Base-by-base conservation (phyloP, 768 basidiomycete species). In the Tulasnella sp. region DNA sequence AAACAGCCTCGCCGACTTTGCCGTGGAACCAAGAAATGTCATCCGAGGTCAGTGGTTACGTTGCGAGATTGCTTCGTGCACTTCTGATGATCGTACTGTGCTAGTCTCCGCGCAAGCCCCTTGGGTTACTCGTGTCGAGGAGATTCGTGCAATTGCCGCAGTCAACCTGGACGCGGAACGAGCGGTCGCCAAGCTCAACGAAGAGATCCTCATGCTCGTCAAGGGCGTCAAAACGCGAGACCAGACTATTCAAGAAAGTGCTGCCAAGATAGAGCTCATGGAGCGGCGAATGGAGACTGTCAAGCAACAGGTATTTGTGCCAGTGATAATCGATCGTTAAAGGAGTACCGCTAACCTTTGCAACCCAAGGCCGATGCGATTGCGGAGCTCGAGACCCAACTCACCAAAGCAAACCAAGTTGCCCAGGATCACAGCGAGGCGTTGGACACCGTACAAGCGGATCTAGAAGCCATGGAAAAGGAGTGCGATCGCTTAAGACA, bases 211-310 rank as follows among this genome's bases (percentile, higher is more conserved):
- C 82, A 92, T 92, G 10, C 90, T 99, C 55, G 88, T 92, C 39
- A 91, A 96, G 40, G 93, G 88, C 73, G 87, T 98, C 82, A 93
- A 93, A 83, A 85, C 89, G 26, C 83, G 86, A 81, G 98, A 99
- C 80, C 95, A 98, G 86, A 88, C 85, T 35, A 91, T 95, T 46
- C 95, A 98, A 83, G 98, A 99, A 82, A 87, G 91, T 5, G 86
- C 87, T 2, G 96, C 98, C 77, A 98, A 96, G 87, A 95, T 98
- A 77, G 95, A 98, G 83, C 88, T 96, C 18, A 93, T 99, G 90
- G 96, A 98, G 83, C 90, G 96, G 70, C 89, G 95, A 42, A 91
- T 96, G 87, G 96, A 99, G 83, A 89, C 91, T 1, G 91, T 91
- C 79, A 96, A 95, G 88, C 94, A 92, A 83, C 94, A 97, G 81